A percentile compares a stretch with the other conserved stretches of the same genome.
Evolutionary conservation across 148 eudicot genomes (phyloP).

Genomic region (Chenopodium berlandieri): DNA sequence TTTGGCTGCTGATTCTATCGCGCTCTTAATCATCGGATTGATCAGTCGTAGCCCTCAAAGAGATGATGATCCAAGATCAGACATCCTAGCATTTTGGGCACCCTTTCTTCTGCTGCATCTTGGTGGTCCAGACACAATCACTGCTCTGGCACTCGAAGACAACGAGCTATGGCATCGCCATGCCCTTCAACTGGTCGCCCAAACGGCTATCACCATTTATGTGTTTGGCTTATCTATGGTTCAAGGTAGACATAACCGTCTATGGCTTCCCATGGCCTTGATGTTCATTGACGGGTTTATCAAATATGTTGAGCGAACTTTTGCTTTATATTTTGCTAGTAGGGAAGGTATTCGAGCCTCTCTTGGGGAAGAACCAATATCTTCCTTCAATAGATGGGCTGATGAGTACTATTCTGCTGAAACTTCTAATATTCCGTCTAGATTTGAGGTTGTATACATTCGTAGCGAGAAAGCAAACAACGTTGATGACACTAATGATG

Average conservation of each 20-base stretch:
- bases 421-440: neutral
- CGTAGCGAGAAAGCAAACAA: no score
- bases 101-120: conserved; percentile 15
- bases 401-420: neutral
- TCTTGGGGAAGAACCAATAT: neutral
- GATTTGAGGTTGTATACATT: neutral
- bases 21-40: neutral
- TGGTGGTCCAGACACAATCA: conserved; percentile 14
- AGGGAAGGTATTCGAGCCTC: neutral
- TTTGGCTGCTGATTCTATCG: neutral
- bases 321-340: neutral
- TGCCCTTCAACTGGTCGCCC: neutral
- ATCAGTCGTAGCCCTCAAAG: no score
- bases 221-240: neutral
- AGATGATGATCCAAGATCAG: no score
- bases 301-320: neutral
- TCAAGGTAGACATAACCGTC: neutral
- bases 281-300: neutral
- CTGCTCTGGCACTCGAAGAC: neutral
- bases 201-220: neutral
- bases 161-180: neutral
- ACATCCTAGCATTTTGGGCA: conserved; percentile 1
- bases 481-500: no score
- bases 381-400: neutral
- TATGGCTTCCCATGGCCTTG: neutral